Conservation (phyloP, 495 filamentous ascomycete species). For the Aspergillus ellipticus region DNA sequence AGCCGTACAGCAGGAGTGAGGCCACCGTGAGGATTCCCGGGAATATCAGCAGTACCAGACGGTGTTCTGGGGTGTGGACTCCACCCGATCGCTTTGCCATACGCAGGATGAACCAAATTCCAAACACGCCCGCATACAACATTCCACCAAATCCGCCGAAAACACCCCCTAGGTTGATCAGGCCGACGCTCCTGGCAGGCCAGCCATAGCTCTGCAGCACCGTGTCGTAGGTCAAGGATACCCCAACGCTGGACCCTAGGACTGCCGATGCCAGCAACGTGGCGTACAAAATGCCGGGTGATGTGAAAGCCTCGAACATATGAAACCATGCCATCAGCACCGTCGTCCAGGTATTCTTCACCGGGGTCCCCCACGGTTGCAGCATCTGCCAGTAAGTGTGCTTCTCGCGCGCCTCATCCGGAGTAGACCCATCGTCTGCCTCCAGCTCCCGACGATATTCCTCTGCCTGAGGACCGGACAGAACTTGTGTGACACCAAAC, state of each 20-base stretch:
- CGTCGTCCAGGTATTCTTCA: constrained; percentile 9
- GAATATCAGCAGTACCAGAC: constrained; percentile 31
- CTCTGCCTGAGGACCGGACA: constrained; percentile 13
- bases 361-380: constrained; percentile 14
- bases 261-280: constrained; percentile 30
- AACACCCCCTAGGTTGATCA: constrained; percentile 35
- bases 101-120: constrained; percentile 29
- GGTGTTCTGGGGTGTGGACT: constrained; percentile 33
- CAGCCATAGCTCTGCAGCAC: constrained; percentile 33
- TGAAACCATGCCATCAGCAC: constrained; percentile 26
- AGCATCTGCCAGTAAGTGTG: constrained; percentile 32
- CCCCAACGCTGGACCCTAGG: constrained; percentile 30
- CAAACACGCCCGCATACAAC: constrained; percentile 32
- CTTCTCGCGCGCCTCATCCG: constrained; percentile 26
- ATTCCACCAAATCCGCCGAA: constrained; percentile 36
- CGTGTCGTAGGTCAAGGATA: constrained; percentile 35
- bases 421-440: too few relatives aligned
- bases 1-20: constrained; percentile 32
- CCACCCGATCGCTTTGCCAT: constrained; percentile 32
- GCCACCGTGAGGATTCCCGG: constrained; percentile 28
- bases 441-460: too few relatives aligned
- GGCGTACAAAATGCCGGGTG: constrained; percentile 36
- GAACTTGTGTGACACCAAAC: constrained; percentile 32
- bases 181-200: constrained; percentile 26
- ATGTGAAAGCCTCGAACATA: constrained; percentile 32